These are phyloP conservation scores for Fusarium nisikadoi DNA, from an alignment of 2,329 filamentous ascomycete species.

Conservation along the genomic window DNA sequence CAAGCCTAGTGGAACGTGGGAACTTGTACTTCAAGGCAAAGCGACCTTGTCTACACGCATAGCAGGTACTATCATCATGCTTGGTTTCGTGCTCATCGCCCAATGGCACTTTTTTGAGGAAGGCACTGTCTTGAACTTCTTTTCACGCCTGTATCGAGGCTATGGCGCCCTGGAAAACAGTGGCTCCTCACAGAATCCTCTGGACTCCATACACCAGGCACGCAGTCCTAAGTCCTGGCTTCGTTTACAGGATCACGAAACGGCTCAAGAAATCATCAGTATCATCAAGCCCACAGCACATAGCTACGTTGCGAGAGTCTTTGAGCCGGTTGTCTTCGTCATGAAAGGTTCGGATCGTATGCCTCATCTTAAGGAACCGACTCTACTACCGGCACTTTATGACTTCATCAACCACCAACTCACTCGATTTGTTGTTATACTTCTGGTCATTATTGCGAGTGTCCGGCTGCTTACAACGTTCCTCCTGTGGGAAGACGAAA, in stretches of 20 bases:
- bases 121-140: constrained; percentile 54
- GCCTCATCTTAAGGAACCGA: constrained; percentile 56
- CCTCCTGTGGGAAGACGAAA: constrained; percentile 73
- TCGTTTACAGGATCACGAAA: constrained; percentile 80
- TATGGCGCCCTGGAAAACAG: constrained; percentile 25
- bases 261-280: constrained; percentile 79
- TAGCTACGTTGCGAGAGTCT: constrained; percentile 78
- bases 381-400: constrained; percentile 58
- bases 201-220: constrained; percentile 75
- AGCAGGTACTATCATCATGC: constrained; percentile 77
- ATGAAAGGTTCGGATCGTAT: constrained; percentile 74
- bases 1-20: constrained; percentile 59
- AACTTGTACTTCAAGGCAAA: constrained; percentile 71
- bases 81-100: constrained; percentile 76
- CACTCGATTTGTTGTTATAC: constrained; percentile 68
- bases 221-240: constrained; percentile 82
- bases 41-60: constrained; percentile 77
- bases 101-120: constrained; percentile 83
- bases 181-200: constrained; percentile 50
- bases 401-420: constrained; percentile 74
- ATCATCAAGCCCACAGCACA: constrained; percentile 77
- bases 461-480: constrained; percentile 79
- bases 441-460: constrained; percentile 71
- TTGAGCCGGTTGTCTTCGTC: constrained; percentile 79
- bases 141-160: constrained; percentile 41